Evolutionary conservation across 2,329 filamentous ascomycete genomes (phyloP).

Genomic region (Pseudopithomyces maydicus): DNA sequence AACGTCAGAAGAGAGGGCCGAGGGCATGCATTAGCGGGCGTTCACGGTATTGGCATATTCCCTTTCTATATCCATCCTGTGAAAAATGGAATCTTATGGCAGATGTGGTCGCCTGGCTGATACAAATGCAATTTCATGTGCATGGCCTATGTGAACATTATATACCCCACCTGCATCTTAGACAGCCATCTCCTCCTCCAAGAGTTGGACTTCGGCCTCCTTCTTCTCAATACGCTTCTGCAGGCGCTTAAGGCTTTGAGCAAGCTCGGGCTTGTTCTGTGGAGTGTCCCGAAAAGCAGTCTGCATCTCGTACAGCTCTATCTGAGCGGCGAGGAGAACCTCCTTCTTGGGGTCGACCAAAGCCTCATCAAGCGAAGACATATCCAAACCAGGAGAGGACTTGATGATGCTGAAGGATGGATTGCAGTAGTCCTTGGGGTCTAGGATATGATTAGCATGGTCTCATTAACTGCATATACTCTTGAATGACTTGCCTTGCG

Average conservation of each 20-base stretch:
- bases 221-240: slow-evolving; percentile 23
- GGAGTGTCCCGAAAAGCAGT: slow-evolving; percentile 26
- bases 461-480: neutral
- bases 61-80: neutral
- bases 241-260: slow-evolving; percentile 23
- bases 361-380: slow-evolving; percentile 1
- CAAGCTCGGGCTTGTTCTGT: slow-evolving; percentile 14
- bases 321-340: slow-evolving; percentile 8
- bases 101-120: neutral
- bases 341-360: slow-evolving; percentile 25
- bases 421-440: slow-evolving; percentile 45
- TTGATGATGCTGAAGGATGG: slow-evolving; percentile 22
- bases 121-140: neutral
- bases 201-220: slow-evolving; percentile 18
- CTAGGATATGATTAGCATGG: slow-evolving; percentile 17
- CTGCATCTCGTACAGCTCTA: slow-evolving; percentile 25
- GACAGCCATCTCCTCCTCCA: slow-evolving; percentile 22
- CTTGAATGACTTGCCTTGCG: slow-evolving; percentile 24
- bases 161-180: slow-evolving; percentile 10
- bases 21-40: slow-evolving; percentile 13
- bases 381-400: slow-evolving; percentile 11
- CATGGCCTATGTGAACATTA: neutral
- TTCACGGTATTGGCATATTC: slow-evolving; percentile 8
- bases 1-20: neutral
- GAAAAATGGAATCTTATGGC: neutral